phyloP scores from a whole-genome alignment of 768 basidiomycete species.

The Leucocoprinus birnbaumii region DNA sequence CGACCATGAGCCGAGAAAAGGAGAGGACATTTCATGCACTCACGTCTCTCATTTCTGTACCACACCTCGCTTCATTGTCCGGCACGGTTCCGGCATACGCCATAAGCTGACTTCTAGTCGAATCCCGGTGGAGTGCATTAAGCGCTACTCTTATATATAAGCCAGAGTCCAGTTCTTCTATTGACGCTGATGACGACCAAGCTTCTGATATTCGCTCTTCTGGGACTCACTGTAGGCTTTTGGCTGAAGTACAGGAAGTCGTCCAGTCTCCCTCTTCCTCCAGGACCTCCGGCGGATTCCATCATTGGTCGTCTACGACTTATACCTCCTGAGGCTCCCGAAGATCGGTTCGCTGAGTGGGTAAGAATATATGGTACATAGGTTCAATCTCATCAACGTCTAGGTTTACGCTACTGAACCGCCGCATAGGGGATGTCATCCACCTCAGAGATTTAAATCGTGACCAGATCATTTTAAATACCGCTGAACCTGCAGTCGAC shows the following conservation, averaged over 20 bases:
- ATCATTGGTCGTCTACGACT: background rate
- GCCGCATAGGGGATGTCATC: conserved; percentile 2
- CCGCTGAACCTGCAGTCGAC: conserved; percentile 14
- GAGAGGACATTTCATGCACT: no score
- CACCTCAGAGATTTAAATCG: background rate
- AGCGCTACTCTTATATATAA: no score
- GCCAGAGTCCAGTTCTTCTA: no score
- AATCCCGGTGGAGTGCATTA: no score
- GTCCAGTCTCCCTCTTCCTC: background rate
- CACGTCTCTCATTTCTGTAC: no score
- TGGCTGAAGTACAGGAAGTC: background rate
- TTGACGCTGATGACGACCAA: no score
- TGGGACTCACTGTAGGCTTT: no score
- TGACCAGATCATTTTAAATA: conserved; percentile 14
- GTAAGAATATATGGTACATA: background rate
- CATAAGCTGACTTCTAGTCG: no score
- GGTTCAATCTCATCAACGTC: background rate
- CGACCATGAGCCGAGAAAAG: no score
- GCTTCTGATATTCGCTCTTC: no score
- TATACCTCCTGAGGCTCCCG: background rate
- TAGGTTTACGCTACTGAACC: background rate
- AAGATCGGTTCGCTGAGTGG: background rate
- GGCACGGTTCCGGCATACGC: no score
- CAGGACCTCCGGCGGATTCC: background rate
- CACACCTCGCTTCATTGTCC: no score